phyloP scores from a whole-genome alignment of 805 yeast species.

The Maudiozyma barnettii region DNA sequence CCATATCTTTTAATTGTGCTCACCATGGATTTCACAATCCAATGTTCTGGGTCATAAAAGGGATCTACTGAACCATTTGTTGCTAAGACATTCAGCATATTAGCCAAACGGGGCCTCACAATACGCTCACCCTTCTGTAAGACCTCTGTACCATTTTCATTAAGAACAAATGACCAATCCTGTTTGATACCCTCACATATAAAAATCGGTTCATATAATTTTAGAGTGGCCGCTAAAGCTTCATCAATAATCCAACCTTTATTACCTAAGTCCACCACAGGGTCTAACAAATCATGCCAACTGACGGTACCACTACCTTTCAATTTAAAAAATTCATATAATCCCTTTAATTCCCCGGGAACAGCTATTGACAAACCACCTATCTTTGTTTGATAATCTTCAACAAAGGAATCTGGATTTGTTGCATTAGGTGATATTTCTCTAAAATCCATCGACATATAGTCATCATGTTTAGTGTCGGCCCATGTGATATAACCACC shows the following conservation, averaged over 20 bases:
- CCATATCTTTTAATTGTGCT: constrained; percentile 41
- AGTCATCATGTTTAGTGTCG: constrained; percentile 23
- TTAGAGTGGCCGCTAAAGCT: constrained; percentile 37
- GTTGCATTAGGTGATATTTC: constrained; percentile 74
- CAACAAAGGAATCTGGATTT: constrained; percentile 53
- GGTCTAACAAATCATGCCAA: constrained; percentile 68
- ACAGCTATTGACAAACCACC: constrained; percentile 87
- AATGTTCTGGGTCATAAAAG: constrained; percentile 78
- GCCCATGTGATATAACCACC: constrained; percentile 61
- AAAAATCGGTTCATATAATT: constrained; percentile 29
- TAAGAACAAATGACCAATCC: constrained; percentile 51
- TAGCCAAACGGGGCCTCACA: constrained; percentile 50
- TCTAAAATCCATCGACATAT: constrained; percentile 69
- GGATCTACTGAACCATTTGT: constrained; percentile 65
- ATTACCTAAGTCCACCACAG: constrained; percentile 58
- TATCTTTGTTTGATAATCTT: constrained; percentile 38
- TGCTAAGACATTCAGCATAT: constrained; percentile 61
- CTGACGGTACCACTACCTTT: constrained; percentile 64
- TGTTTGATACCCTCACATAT: constrained; percentile 19
- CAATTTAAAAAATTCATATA: constrained; percentile 46
- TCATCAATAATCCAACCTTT: constrained; percentile 53
- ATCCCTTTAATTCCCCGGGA: constrained; percentile 87
- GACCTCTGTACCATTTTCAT: constrained; percentile 27
- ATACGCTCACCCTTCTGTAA: constrained; percentile 50
- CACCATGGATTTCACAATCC: constrained; percentile 55